A percentile compares a stretch with the other conserved stretches of the same genome.
phyloP scores from a whole-genome alignment of 2,329 filamentous ascomycete genomes.

The Cercospora sp. region DNA sequence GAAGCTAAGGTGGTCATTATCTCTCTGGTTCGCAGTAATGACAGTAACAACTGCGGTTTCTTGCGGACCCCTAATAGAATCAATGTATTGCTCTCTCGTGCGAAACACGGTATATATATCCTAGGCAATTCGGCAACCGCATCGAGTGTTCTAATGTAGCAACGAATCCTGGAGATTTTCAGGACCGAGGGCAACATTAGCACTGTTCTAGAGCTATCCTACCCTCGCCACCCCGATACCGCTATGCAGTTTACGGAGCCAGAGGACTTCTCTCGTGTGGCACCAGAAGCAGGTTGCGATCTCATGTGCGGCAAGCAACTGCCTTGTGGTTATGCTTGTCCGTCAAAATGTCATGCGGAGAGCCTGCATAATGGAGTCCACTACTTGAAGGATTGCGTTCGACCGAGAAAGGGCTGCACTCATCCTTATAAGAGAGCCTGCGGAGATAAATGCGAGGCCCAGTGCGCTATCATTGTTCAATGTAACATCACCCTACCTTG shows the following conservation, averaged over 20 bases:
- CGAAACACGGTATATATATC: slow-evolving; percentile 70
- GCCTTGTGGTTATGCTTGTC: slow-evolving; percentile 49
- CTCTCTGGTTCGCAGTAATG: slow-evolving; percentile 70
- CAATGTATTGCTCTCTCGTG: slow-evolving; percentile 68
- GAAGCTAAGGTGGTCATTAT: slow-evolving; percentile 71
- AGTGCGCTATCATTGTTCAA: slow-evolving; percentile 38
- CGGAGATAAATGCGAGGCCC: slow-evolving; percentile 43
- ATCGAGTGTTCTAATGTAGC: slow-evolving; percentile 46
- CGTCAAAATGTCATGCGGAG: slow-evolving; percentile 48
- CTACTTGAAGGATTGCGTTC: slow-evolving; percentile 46
- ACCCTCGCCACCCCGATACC: slow-evolving; percentile 60
- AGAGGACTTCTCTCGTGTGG: slow-evolving; percentile 57
- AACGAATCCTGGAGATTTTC: slow-evolving; percentile 43
- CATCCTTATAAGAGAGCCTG: slow-evolving; percentile 47
- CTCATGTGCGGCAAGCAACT: slow-evolving; percentile 50
- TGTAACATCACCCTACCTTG: slow-evolving; percentile 36
- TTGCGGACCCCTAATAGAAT: slow-evolving; percentile 66
- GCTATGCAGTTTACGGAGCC: slow-evolving; percentile 53
- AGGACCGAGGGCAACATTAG: slow-evolving; percentile 51
- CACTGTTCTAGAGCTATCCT: slow-evolving; percentile 54
- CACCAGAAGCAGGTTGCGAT: slow-evolving; percentile 63
- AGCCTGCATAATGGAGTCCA: slow-evolving; percentile 44
- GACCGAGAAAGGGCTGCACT: slow-evolving; percentile 41
- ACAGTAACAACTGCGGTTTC: slow-evolving; percentile 59
- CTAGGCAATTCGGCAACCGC: too few relatives aligned